Percentiles rank a stretch among this genome's conserved stretches.
These are phyloP conservation scores for Cylindrodendrum hubeiense DNA, from an alignment of 2,329 filamentous ascomycete genomes.

Conservation along the genomic window DNA sequence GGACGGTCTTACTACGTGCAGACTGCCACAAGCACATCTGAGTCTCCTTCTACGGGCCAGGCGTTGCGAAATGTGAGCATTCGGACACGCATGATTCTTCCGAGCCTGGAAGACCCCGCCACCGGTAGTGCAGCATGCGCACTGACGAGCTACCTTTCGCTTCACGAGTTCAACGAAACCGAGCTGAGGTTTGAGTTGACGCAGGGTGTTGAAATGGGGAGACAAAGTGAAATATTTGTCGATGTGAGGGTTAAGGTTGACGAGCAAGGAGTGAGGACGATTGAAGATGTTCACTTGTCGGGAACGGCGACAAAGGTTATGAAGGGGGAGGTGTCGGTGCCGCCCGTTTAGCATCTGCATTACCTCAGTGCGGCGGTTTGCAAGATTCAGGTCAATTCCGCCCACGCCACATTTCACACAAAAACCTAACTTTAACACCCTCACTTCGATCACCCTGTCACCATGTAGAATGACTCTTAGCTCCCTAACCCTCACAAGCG, in stretches of 20 bases:
- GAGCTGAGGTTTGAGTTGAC: conserved; percentile 62
- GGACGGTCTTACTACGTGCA: conserved; percentile 70
- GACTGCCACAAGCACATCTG: conserved; percentile 38
- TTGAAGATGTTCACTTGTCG: conserved; percentile 26
- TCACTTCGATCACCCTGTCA: no score
- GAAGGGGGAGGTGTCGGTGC: neutral
- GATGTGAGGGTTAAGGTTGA: conserved; percentile 49
- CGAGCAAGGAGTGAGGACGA: neutral
- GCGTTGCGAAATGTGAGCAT: no score
- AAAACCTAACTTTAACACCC: no score
- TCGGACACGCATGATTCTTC: conserved; percentile 70
- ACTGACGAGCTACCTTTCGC: conserved; percentile 65
- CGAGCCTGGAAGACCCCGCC: conserved; percentile 66
- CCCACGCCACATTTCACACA: no score
- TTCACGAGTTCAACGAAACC: conserved; percentile 47
- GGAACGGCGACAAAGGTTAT: conserved; percentile 26
- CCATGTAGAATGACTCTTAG: no score
- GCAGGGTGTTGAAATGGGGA: conserved; percentile 76
- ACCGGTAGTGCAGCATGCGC: conserved; percentile 73
- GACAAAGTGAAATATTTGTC: conserved; percentile 63
- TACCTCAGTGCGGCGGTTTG: no score
- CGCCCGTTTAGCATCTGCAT: no score
- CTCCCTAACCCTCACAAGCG: no score
- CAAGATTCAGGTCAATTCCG: no score
- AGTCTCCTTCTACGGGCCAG: conserved; percentile 40